Evolutionary conservation across 2,329 filamentous ascomycete species (phyloP).

Genomic region (Colletotrichum theobromicola): DNA sequence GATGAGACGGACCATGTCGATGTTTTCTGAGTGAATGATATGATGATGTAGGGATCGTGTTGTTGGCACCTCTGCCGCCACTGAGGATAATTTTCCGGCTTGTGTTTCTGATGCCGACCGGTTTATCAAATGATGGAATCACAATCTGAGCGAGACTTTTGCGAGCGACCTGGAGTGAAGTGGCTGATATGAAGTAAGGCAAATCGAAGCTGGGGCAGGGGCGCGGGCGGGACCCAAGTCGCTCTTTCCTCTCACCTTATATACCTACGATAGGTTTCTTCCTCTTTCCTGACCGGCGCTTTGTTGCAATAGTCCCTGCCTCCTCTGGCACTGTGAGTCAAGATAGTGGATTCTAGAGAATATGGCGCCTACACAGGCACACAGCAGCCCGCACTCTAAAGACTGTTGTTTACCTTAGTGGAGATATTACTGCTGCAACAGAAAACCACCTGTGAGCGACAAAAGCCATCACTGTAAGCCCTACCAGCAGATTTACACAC

Average conservation of each 20-base stretch:
- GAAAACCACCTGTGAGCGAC: too few relatives aligned
- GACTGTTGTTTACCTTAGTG: neutral
- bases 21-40: neutral
- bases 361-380: neutral
- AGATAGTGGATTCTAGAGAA: neutral
- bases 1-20: neutral
- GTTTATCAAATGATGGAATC: neutral
- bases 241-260: neutral
- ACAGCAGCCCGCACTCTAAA: neutral
- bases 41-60: neutral
- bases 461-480: too few relatives aligned
- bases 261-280: neutral
- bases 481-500: too few relatives aligned
- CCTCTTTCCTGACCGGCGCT: neutral
- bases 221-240: neutral
- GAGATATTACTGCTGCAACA: too few relatives aligned
- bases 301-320: neutral
- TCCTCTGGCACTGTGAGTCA: neutral
- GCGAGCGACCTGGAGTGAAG: neutral
- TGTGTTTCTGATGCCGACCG: neutral
- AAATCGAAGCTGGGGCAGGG: neutral
- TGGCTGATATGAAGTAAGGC: neutral
- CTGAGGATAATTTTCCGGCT: neutral
- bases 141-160: neutral
- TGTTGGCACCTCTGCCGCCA: neutral